These are phyloP conservation scores for Handroanthus guayacan DNA, from an alignment of 257 asterid genomes.

Conservation along the genomic window DNA sequence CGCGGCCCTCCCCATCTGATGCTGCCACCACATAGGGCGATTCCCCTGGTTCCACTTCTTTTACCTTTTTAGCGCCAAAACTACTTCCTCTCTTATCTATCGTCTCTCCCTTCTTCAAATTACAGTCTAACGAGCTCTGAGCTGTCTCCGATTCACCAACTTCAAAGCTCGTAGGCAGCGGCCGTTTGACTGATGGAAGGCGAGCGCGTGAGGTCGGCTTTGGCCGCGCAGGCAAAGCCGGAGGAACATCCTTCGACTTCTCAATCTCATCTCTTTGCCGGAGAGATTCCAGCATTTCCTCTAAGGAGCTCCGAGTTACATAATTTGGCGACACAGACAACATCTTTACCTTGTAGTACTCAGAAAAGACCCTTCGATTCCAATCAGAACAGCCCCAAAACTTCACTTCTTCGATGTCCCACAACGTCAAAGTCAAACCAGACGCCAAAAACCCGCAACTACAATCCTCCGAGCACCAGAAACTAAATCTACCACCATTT, in stretches of 20 bases:
- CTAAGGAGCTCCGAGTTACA: constrained; percentile 80
- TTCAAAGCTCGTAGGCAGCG: constrained; percentile 51
- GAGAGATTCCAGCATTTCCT: constrained; percentile 92
- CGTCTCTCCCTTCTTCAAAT: constrained; percentile 33
- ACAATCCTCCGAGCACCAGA: constrained; percentile 15
- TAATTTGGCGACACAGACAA: constrained; percentile 65
- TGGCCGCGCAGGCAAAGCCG: constrained; percentile 89
- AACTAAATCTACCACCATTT: constrained; percentile 11
- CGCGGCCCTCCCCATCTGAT: constrained; percentile 38
- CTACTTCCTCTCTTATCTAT: constrained; percentile 42
- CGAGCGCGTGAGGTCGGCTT: constrained; percentile 65
- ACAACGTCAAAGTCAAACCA: constrained; percentile 45
- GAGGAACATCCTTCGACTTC: constrained; percentile 73
- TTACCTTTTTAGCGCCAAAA: constrained; percentile 57
- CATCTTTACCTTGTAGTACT: constrained; percentile 43
- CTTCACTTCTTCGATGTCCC: constrained; percentile 34
- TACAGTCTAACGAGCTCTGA: constrained; percentile 34
- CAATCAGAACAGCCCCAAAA: constrained; percentile 27
- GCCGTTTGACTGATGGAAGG: constrained; percentile 67
- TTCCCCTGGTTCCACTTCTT: constrained; percentile 51
- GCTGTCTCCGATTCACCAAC: constrained; percentile 39
- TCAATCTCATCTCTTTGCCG: constrained; percentile 65
- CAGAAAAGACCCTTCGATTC: constrained; percentile 34
- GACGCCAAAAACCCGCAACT: constrained; percentile 20
- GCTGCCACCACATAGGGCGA: constrained; percentile 52